These are phyloP conservation scores for Penicillium ochrochloron DNA, from an alignment of 495 filamentous ascomycete genomes.

Conservation along the genomic window DNA sequence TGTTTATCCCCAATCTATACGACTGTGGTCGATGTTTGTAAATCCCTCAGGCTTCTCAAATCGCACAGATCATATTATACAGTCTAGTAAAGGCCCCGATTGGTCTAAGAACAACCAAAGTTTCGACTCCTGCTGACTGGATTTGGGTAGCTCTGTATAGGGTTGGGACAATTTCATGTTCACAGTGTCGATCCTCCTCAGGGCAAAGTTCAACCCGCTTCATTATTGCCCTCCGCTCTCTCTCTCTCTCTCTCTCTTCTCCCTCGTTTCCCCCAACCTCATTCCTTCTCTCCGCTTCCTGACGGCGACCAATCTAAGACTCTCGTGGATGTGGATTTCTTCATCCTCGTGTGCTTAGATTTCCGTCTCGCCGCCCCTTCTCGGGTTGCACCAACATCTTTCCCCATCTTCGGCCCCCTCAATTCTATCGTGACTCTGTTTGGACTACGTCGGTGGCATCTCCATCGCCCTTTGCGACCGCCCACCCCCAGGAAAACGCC, in stretches of 20 bases:
- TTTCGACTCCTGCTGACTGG: background rate
- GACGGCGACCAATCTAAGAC: slow-evolving; percentile 9
- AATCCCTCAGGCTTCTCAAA: background rate
- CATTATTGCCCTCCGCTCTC: background rate
- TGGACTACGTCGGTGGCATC: slow-evolving; percentile 16
- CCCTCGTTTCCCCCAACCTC: background rate
- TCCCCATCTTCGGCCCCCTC: slow-evolving; percentile 2
- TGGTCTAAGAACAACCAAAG: background rate
- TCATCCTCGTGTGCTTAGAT: slow-evolving; percentile 4
- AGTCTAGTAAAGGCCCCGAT: background rate
- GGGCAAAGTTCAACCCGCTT: slow-evolving; percentile 4
- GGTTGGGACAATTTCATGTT: slow-evolving; percentile 2
- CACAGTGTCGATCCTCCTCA: slow-evolving; percentile 13
- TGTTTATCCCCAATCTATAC: too few species aligned
- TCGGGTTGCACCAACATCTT: background rate
- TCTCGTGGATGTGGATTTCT: slow-evolving; percentile 1
- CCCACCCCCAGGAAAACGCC: slow-evolving; percentile 16
- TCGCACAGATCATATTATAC: background rate
- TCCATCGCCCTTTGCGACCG: slow-evolving; percentile 12
- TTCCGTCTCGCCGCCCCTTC: slow-evolving; percentile 17
- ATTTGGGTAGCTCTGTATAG: background rate
- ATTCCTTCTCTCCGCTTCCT: background rate
- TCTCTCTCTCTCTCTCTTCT: background rate
- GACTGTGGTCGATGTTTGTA: too few species aligned
- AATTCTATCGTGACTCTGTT: background rate